Conservation (phyloP, 1,284 basidiomycete genomes). For the Sphaerobolus stellatus region DNA sequence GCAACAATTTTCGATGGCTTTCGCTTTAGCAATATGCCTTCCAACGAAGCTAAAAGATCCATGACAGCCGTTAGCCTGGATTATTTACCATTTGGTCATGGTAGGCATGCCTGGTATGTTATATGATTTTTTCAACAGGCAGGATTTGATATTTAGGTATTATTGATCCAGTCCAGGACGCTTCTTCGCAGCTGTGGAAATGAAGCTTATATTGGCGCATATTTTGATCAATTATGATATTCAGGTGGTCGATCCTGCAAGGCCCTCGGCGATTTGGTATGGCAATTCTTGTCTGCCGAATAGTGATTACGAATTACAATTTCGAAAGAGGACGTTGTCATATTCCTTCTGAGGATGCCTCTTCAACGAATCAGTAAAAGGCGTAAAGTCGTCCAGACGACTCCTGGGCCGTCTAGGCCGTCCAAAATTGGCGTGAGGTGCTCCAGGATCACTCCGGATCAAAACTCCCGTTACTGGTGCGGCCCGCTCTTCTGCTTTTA, state of each 20-base stretch:
- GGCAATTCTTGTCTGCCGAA: not conserved
- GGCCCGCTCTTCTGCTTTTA: too few species aligned
- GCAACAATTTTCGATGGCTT: constrained; percentile 9
- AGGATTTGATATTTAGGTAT: not conserved
- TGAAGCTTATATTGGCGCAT: constrained; percentile 27
- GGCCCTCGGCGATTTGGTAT: constrained; percentile 7
- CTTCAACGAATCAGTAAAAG: too few species aligned
- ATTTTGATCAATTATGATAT: constrained; percentile 26
- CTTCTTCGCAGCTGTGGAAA: constrained; percentile 26
- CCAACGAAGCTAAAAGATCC: too few species aligned
- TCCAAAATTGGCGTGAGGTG: too few species aligned
- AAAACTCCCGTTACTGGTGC: too few species aligned
- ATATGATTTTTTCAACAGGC: not conserved
- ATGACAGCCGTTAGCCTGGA: constrained; percentile 24
- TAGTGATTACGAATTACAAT: not conserved
- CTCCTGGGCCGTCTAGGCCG: too few species aligned
- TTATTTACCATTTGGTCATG: constrained; percentile 21
- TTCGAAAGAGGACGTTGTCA: not conserved
- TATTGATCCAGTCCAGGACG: constrained; percentile 23
- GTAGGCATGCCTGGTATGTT: constrained; percentile 27
- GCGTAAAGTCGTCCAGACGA: too few species aligned
- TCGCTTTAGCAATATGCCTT: constrained; percentile 11
- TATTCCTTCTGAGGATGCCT: too few species aligned
- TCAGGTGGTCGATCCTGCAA: constrained; percentile 14
- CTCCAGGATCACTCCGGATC: too few species aligned